Conservation (phyloP, 352 stramenopile species). For the Blastocystis sp. region DNA sequence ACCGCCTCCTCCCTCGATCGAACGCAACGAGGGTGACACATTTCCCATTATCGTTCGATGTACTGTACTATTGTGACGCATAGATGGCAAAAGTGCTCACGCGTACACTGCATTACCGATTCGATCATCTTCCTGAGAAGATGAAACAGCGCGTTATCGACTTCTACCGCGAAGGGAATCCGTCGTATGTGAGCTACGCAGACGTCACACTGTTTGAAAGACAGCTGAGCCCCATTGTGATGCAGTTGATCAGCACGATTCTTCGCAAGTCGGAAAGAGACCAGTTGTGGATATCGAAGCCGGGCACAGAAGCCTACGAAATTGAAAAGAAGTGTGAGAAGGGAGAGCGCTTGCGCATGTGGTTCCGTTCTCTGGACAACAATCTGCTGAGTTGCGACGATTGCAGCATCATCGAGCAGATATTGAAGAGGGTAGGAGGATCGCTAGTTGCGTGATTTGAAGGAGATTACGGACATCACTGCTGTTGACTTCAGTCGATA, state of each 20-base stretch:
- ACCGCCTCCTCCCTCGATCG: conserved; percentile 46
- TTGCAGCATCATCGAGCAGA: conserved; percentile 25
- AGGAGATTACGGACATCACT: conserved; percentile 58
- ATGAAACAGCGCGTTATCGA: conserved; percentile 22
- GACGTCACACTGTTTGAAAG: conserved; percentile 14
- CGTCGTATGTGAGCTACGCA: neutral
- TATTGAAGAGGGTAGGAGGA: conserved; percentile 7
- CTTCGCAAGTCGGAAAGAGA: neutral
- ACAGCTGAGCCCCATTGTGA: conserved; percentile 31
- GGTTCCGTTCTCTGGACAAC: conserved; percentile 30
- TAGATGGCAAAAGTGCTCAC: conserved; percentile 63
- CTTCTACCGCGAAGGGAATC: conserved; percentile 13
- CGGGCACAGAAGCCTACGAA: conserved; percentile 13
- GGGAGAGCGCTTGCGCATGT: conserved; percentile 31
- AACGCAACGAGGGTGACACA: conserved; percentile 26
- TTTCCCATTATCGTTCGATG: conserved; percentile 25
- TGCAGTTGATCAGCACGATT: conserved; percentile 63
- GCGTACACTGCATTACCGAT: conserved; percentile 48
- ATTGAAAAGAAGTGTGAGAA: conserved; percentile 39
- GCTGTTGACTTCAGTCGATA: conserved; percentile 45
- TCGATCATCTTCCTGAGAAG: conserved; percentile 1
- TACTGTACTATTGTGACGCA: neutral
- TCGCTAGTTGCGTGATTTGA: neutral
- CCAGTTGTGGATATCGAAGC: conserved; percentile 21
- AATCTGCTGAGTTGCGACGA: conserved; percentile 57